phyloP scores from a whole-genome alignment of 2,329 filamentous ascomycete genomes.

The Diaporthe velutina region DNA sequence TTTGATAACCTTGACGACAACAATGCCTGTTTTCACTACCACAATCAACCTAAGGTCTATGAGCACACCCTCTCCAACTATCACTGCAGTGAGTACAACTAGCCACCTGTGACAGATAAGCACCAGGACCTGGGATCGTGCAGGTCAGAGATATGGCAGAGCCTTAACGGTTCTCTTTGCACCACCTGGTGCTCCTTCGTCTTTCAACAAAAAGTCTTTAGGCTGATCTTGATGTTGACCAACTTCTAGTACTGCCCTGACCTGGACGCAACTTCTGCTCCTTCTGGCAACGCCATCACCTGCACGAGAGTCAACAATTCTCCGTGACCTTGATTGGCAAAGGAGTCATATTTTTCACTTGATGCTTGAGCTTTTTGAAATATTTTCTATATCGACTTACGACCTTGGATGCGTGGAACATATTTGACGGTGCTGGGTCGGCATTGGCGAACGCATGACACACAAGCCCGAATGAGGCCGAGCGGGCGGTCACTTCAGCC shows the following conservation, averaged over 20 bases:
- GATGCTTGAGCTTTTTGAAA: rapidly evolving
- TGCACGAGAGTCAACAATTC: not conserved
- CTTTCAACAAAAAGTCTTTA: not conserved
- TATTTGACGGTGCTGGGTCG: not conserved
- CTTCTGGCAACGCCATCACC: not conserved
- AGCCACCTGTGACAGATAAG: not conserved
- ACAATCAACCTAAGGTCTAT: not conserved
- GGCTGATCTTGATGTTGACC: not conserved
- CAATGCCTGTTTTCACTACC: not conserved
- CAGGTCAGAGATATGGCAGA: too few relatives aligned
- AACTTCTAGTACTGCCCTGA: conserved; percentile 8
- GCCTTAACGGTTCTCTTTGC: not conserved
- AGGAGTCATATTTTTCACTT: not conserved
- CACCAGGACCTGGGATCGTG: not conserved
- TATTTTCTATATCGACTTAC: too few relatives aligned
- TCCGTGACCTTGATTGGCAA: not conserved
- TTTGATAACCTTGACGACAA: conserved; percentile 3
- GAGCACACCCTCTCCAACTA: not conserved
- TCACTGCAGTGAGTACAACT: conserved; percentile 19
- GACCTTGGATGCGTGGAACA: too few relatives aligned
- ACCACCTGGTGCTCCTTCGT: too few relatives aligned
- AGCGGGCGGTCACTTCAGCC: not conserved
- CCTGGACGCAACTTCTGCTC: not conserved
- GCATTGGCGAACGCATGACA: not conserved
- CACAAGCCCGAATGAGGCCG: not conserved